Evolutionary conservation across 768 basidiomycete genomes (phyloP).

Genomic region (Suillus ampliporus): DNA sequence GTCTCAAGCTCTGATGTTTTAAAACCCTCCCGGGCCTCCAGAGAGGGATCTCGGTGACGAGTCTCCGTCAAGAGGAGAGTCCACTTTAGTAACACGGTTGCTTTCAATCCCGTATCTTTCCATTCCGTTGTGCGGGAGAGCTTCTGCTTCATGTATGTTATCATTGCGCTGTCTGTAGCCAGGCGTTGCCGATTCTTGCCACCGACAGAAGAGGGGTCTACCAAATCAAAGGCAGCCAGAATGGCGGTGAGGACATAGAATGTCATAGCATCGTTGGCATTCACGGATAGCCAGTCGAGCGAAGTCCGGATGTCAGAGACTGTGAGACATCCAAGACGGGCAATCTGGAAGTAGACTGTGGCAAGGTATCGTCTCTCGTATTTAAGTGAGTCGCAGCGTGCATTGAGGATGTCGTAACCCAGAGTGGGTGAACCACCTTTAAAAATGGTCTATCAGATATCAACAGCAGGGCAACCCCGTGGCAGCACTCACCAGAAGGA

Average conservation of each 20-base stretch:
- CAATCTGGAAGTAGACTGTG: conserved; percentile 64
- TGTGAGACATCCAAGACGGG: conserved; percentile 64
- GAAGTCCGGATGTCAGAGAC: conserved; percentile 64
- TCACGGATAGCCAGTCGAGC: conserved; percentile 72
- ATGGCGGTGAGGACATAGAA: conserved; percentile 71
- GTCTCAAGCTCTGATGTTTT: conserved; percentile 81
- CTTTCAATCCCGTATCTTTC: conserved; percentile 74
- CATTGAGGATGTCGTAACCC: conserved; percentile 69
- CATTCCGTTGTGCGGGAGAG: conserved; percentile 59
- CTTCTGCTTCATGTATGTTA: conserved; percentile 65
- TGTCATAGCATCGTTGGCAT: conserved; percentile 70
- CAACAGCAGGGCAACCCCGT: not conserved
- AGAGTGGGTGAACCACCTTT: conserved; percentile 52
- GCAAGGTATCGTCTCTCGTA: conserved; percentile 76
- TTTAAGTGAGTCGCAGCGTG: conserved; percentile 73
- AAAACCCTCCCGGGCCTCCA: conserved; percentile 70
- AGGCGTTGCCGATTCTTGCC: conserved; percentile 54
- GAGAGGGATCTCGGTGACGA: conserved; percentile 65
- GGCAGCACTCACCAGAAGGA: conserved; percentile 61
- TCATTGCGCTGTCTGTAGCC: conserved; percentile 50
- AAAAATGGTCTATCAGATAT: conserved; percentile 1
- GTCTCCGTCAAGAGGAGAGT: conserved; percentile 82
- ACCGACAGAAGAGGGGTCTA: conserved; percentile 55
- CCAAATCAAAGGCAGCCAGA: conserved; percentile 69
- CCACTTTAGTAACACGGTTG: conserved; percentile 83